A percentile compares a stretch with the other conserved stretches of the same genome.
These are phyloP conservation scores for Blastocystis hominis DNA, from an alignment of 352 stramenopile species.

Conservation along the genomic window DNA sequence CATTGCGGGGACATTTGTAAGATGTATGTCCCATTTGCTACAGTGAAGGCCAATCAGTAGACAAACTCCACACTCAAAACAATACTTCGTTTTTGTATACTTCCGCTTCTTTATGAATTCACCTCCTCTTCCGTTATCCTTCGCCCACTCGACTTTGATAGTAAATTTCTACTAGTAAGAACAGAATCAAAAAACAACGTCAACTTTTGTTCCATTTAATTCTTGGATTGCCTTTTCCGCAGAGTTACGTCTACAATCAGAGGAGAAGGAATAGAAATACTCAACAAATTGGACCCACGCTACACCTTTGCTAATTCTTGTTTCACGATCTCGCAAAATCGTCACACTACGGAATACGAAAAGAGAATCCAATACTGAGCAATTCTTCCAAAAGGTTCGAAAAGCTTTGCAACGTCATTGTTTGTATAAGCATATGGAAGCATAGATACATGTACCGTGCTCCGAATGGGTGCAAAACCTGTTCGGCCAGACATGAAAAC, in stretches of 20 bases:
- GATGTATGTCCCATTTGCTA: slow-evolving; percentile 69
- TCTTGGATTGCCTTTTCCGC: slow-evolving; percentile 47
- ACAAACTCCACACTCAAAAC: slow-evolving; percentile 70
- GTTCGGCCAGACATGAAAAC: slow-evolving; percentile 43
- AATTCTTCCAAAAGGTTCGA: slow-evolving; percentile 69
- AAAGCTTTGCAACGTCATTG: slow-evolving; percentile 75
- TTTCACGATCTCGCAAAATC: slow-evolving; percentile 71
- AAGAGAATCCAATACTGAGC: slow-evolving; percentile 60
- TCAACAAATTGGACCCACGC: slow-evolving; percentile 75
- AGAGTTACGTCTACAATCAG: neutral
- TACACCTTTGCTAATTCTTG: slow-evolving; percentile 69
- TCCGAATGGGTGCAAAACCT: slow-evolving; percentile 48
- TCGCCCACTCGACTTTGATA: slow-evolving; percentile 68
- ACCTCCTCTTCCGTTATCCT: slow-evolving; percentile 70
- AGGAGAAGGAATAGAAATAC: slow-evolving; percentile 64
- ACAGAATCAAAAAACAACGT: neutral
- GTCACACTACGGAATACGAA: slow-evolving; percentile 59
- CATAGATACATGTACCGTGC: slow-evolving; percentile 75
- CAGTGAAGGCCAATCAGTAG: neutral
- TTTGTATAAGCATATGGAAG: slow-evolving; percentile 76
- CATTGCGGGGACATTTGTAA: slow-evolving; percentile 74
- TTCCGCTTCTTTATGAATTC: slow-evolving; percentile 74
- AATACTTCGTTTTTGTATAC: slow-evolving; percentile 67
- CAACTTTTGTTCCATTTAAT: slow-evolving; percentile 47
- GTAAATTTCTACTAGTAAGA: slow-evolving; percentile 66